Conservation (phyloP, 345 rosid genomes). For the Acer negundo region DNA sequence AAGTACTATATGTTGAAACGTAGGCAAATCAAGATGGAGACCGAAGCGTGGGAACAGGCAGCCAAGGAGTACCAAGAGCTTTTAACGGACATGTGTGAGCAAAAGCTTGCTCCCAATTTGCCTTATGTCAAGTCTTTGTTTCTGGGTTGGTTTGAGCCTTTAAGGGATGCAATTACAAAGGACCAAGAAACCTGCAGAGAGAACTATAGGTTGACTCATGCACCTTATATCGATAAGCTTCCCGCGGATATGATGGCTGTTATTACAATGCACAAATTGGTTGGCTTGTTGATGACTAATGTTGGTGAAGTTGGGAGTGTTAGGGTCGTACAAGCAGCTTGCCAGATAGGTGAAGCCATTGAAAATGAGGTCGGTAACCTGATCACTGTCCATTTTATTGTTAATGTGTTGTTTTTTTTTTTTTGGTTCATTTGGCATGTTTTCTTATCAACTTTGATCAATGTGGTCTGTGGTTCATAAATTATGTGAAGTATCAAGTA, state of each 20-base stretch:
- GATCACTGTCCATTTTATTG: not conserved
- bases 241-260: constrained; percentile 93
- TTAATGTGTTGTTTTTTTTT: not conserved
- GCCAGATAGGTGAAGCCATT: constrained; percentile 86
- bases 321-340: constrained; percentile 75
- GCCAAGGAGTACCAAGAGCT: constrained; percentile 86
- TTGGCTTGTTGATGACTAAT: constrained; percentile 77
- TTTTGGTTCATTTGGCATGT: not conserved
- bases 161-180: constrained; percentile 71
- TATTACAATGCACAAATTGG: constrained; percentile 89
- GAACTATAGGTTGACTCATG: constrained; percentile 43
- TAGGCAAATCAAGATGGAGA: constrained; percentile 84
- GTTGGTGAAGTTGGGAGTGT: constrained; percentile 60
- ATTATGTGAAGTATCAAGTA: too few relatives aligned
- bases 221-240: constrained; percentile 53
- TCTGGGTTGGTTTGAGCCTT: constrained; percentile 96
- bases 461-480: too few relatives aligned
- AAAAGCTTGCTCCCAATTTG: constrained; percentile 92
- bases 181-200: constrained; percentile 58
- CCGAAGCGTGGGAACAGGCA: constrained; percentile 90
- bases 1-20: constrained; percentile 54
- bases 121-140: constrained; percentile 86
- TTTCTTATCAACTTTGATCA: not conserved
- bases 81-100: constrained; percentile 87
- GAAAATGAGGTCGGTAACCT: constrained; percentile 77